Evolutionary conservation across 2,329 filamentous ascomycete species (phyloP).

Genomic region (Calcarisporium arbuscula): DNA sequence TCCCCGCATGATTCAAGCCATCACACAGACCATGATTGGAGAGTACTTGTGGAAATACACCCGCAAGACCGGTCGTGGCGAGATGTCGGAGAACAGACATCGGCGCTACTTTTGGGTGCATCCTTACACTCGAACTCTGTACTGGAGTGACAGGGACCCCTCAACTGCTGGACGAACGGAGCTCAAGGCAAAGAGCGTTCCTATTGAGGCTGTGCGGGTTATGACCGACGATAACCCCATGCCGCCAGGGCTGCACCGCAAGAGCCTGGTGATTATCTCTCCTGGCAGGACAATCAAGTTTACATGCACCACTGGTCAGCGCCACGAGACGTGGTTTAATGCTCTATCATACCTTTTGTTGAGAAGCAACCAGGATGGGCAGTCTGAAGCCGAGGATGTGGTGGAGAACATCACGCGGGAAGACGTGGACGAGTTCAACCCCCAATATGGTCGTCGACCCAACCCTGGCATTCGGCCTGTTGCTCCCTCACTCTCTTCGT

Average conservation of each 20-base stretch:
- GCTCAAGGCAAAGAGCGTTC: constrained; percentile 77
- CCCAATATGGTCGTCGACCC: constrained; percentile 38
- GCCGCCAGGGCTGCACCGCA: constrained; percentile 88
- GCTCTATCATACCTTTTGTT: constrained; percentile 88
- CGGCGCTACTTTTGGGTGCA: constrained; percentile 98
- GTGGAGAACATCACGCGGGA: constrained; percentile 52
- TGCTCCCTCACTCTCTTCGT: constrained; percentile 68
- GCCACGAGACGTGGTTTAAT: constrained; percentile 98
- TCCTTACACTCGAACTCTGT: constrained; percentile 90
- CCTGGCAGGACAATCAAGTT: constrained; percentile 88
- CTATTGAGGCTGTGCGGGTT: constrained; percentile 87
- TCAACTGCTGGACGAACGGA: constrained; percentile 70
- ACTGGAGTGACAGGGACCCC: constrained; percentile 93
- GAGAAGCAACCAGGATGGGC: constrained; percentile 61
- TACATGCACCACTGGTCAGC: constrained; percentile 85
- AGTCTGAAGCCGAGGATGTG: constrained; percentile 54
- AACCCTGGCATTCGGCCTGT: constrained; percentile 38
- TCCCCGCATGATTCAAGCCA: constrained; percentile 97
- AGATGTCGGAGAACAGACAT: constrained; percentile 84
- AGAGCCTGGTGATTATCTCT: constrained; percentile 85
- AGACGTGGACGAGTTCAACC: constrained; percentile 77
- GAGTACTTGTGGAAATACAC: constrained; percentile 99
- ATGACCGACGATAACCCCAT: constrained; percentile 92
- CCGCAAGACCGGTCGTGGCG: constrained; percentile 81
- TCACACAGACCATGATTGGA: constrained; percentile 99